phyloP scores from a whole-genome alignment of 306 rosid genomes.

The Castanopsis chinensis region DNA sequence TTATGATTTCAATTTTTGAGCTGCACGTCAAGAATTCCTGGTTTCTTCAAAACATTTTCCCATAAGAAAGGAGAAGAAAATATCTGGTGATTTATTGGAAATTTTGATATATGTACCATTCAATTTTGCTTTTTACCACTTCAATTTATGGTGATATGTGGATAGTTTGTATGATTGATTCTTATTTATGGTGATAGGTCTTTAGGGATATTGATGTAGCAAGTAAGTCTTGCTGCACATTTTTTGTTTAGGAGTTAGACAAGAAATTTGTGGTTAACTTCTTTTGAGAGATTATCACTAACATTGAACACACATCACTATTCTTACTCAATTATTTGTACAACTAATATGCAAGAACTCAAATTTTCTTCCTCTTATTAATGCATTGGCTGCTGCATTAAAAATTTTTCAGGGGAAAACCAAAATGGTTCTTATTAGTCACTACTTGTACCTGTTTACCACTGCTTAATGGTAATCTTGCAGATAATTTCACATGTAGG shows the following conservation, averaged over 20 bases:
- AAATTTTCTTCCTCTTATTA: neutral
- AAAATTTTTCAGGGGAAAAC: neutral
- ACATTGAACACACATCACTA: conserved; percentile 24
- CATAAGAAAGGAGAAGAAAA: too few species aligned
- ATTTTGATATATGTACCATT: too few species aligned
- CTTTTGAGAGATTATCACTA: conserved; percentile 56
- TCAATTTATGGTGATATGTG: too few species aligned
- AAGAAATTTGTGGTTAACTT: conserved; percentile 39
- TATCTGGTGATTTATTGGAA: too few species aligned
- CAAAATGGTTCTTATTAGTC: neutral
- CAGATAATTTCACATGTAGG: neutral
- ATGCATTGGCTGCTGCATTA: neutral
- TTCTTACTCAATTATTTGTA: conserved; percentile 21
- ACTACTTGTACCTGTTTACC: neutral
- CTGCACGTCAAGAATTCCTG: too few species aligned
- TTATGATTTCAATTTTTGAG: too few species aligned
- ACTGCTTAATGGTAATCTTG: neutral
- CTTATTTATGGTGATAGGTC: conserved; percentile 25
- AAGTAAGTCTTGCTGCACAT: conserved; percentile 15
- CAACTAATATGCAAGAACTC: conserved; percentile 15
- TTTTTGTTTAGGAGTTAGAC: conserved; percentile 34
- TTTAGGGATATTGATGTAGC: conserved; percentile 37
- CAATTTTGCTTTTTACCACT: too few species aligned
- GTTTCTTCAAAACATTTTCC: too few species aligned
- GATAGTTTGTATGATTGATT: too few species aligned